phyloP scores from a whole-genome alignment of 1,139 yeast species.

The Pichia sorboxylosa region DNA sequence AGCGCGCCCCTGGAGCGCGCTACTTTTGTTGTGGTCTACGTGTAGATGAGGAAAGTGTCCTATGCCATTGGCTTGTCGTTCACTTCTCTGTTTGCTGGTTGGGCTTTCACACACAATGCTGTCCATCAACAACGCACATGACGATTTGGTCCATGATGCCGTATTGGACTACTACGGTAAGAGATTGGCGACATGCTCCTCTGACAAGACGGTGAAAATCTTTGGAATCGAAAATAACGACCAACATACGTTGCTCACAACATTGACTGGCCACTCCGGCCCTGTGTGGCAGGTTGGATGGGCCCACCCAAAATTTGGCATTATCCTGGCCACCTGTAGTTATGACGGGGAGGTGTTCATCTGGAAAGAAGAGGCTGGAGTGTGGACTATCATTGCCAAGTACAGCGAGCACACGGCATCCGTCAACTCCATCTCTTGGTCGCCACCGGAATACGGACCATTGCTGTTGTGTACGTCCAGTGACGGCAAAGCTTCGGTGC shows the following conservation, averaged over 20 bases:
- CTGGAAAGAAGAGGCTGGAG: conserved; percentile 89
- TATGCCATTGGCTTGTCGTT: too few species aligned
- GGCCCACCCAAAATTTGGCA: conserved; percentile 99
- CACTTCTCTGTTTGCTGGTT: too few species aligned
- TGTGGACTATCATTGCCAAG: conserved; percentile 82
- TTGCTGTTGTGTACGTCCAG: conserved; percentile 81
- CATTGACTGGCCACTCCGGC: conserved; percentile 84
- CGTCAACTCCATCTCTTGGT: conserved; percentile 92
- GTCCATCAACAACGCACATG: conserved; percentile 70
- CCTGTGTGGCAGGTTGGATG: conserved; percentile 99
- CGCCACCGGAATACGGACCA: conserved; percentile 95
- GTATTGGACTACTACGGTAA: conserved; percentile 94
- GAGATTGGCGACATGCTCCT: conserved; percentile 87
- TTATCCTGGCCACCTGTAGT: conserved; percentile 86
- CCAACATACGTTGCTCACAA: conserved; percentile 64
- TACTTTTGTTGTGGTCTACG: too few species aligned
- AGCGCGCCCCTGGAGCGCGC: too few species aligned
- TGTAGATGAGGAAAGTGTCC: too few species aligned
- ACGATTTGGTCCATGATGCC: conserved; percentile 92
- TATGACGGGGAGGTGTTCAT: conserved; percentile 90
- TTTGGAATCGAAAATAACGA: conserved; percentile 82
- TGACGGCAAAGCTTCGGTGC: conserved; percentile 84
- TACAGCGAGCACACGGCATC: conserved; percentile 87
- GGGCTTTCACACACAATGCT: conserved; percentile 27
- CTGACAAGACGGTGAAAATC: conserved; percentile 87